Evolutionary conservation across 202 grass and related monocot genomes (phyloP), one percentile per base, ranked within the genome.

Genomic region (Dendrocalamus latiflorus): DNA sequence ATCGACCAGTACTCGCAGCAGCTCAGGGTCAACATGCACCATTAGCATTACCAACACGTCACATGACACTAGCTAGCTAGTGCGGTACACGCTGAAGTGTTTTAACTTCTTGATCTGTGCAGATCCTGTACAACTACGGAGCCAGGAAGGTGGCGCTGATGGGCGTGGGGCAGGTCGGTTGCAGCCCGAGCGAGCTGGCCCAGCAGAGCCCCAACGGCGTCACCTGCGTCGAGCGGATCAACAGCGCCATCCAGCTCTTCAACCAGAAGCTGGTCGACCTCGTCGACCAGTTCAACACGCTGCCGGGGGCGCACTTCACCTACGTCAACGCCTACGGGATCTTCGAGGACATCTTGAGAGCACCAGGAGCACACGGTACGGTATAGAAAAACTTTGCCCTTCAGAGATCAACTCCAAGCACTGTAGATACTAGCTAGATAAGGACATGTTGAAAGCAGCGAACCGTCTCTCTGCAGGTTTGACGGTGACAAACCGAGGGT

Each of bases 261-360:
- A 97, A 97, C 84, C 65, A 53, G n/a, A 91, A 68, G 82, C 74
- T 97, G 57, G 77, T 86, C 11, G 68, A 14, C 3, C 65, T 93
- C 9, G 90, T 97, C 30, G 84, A 94, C 51, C 79, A 90, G 84
- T 88, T 95, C 88, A 98, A 98, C 79, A 73, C 59, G 43, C 67
- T 88, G 65, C 90, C 89, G 0, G 92, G 87, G n/a, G 95, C 92
- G 44, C 87, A 91, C 58, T 98, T 98, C 86, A 93, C 90, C 22
- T 95, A 94, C 82, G 90, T 98, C 70, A 94, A 98, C 85, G 69
- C 30, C 57, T 98, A 98, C 17, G 84, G 88, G 12, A 93, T 98
- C 70, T 98, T 98, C 61, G 75, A 89, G 54, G 92, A 93, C 81
- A 88, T 98, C 77, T 7, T 90, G 17, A 90, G 84, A 26, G 24